A percentile compares a stretch with the other conserved stretches of the same genome.
Evolutionary conservation across 75 land plant genomes (phyloP).

Genomic region (Adiantum capillusveneris): DNA sequence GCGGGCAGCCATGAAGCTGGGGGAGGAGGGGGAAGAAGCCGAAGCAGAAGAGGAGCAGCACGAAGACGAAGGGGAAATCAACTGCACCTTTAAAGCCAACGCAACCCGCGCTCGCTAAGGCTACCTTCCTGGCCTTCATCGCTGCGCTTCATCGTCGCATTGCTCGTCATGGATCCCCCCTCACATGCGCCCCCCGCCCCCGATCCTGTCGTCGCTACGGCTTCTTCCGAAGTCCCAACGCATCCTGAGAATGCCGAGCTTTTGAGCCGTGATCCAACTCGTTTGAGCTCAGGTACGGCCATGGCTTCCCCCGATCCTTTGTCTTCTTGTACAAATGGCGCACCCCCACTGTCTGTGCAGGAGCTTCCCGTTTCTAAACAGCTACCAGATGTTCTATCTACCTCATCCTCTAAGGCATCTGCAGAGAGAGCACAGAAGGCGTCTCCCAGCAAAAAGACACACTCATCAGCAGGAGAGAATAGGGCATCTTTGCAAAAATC

Average conservation of each 20-base stretch:
- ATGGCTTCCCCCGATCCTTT: too few species aligned
- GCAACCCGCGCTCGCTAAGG: background rate
- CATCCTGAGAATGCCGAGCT: too few species aligned
- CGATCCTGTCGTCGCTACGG: background rate
- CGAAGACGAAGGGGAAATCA: background rate
- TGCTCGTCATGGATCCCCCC: background rate
- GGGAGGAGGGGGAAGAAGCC: constrained; percentile 6
- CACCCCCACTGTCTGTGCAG: too few species aligned
- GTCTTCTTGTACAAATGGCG: too few species aligned
- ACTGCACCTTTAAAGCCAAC: background rate
- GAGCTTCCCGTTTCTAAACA: background rate
- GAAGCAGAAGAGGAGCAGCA: constrained; percentile 3
- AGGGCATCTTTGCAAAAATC: background rate
- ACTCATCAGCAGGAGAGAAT: background rate
- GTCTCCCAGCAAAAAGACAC: background rate
- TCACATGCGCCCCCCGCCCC: background rate
- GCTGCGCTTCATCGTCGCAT: too few species aligned
- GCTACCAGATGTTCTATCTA: background rate
- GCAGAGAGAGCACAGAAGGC: background rate
- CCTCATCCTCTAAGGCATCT: background rate
- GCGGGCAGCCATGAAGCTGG: constrained; percentile 7
- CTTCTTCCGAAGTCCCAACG: too few species aligned
- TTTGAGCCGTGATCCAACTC: too few species aligned
- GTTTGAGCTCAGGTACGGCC: too few species aligned
- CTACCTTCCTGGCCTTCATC: too few species aligned